A percentile compares a stretch with the other conserved stretches of the same genome.
Evolutionary conservation across 805 yeast genomes (phyloP).

Genomic region (Zygosaccharomyces rouxii): DNA sequence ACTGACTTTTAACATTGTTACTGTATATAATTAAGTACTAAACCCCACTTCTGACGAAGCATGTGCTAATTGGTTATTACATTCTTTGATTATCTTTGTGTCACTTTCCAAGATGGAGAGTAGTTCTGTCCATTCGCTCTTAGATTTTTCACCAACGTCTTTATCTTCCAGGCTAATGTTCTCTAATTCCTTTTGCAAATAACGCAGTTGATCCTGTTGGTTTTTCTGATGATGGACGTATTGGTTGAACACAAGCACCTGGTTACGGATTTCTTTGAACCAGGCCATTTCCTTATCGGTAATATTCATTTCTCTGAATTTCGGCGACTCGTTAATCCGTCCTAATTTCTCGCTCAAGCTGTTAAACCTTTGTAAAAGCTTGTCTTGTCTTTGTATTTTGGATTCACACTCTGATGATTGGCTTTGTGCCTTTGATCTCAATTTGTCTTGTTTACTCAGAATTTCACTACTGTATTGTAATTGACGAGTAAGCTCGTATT

Average conservation of each 20-base stretch:
- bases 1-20: slow-evolving; percentile 68
- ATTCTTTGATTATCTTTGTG: slow-evolving; percentile 27
- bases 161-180: slow-evolving; percentile 12
- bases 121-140: slow-evolving; percentile 33
- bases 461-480: slow-evolving; percentile 29
- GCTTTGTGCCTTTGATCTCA: slow-evolving; percentile 15
- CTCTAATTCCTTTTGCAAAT: slow-evolving; percentile 28
- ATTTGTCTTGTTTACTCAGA: slow-evolving; percentile 12
- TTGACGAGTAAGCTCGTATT: slow-evolving; percentile 42
- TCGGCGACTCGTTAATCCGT: slow-evolving; percentile 16
- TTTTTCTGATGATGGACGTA: slow-evolving; percentile 28
- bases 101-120: slow-evolving; percentile 35
- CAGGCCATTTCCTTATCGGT: slow-evolving; percentile 42
- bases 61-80: slow-evolving; percentile 18
- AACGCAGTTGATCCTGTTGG: slow-evolving; percentile 29
- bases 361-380: slow-evolving; percentile 25
- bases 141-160: slow-evolving; percentile 2
- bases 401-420: slow-evolving; percentile 18
- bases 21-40: background rate
- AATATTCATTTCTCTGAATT: slow-evolving; percentile 31
- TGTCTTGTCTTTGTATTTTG: slow-evolving; percentile 33
- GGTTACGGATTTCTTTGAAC: slow-evolving; percentile 41
- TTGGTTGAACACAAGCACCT: slow-evolving; percentile 32
- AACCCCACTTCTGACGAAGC: slow-evolving; percentile 10
- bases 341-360: slow-evolving; percentile 29